A percentile compares a stretch with the other conserved stretches of the same genome.
phyloP scores from a whole-genome alignment of 2,329 filamentous ascomycete genomes.

The Neoarthrinium moseri region DNA sequence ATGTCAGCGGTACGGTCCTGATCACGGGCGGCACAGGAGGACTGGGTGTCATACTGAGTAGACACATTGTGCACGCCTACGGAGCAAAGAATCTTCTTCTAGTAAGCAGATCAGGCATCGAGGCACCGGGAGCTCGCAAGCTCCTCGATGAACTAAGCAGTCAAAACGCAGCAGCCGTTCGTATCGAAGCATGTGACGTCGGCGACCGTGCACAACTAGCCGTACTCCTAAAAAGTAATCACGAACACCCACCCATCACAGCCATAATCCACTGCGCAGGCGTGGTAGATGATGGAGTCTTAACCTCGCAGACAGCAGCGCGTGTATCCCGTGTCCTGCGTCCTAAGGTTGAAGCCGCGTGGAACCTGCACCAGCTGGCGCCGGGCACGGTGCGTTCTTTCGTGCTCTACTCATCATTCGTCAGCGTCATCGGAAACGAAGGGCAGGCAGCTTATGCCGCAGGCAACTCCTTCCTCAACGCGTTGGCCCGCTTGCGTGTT shows the following conservation, averaged over 20 bases:
- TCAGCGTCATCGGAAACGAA: conserved; percentile 5
- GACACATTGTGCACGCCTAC: background rate
- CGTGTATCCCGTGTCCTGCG: conserved; percentile 7
- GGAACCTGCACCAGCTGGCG: conserved; percentile 7
- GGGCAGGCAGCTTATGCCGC: conserved; percentile 8
- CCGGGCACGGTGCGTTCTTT: conserved; percentile 35
- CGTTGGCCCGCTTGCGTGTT: conserved; percentile 1
- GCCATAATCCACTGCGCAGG: conserved; percentile 7
- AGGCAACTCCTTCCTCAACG: conserved; percentile 3
- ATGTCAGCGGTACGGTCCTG: conserved; percentile 5
- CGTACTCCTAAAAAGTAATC: conserved; percentile 1
- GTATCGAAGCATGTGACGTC: conserved; percentile 4
- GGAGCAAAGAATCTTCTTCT: conserved; percentile 4
- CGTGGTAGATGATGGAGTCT: conserved; percentile 5
- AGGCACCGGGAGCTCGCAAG: background rate
- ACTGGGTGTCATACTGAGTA: conserved; percentile 4
- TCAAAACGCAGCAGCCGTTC: background rate
- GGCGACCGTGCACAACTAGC: background rate
- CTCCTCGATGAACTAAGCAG: conserved; percentile 1
- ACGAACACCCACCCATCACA: conserved; percentile 1
- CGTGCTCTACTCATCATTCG: conserved; percentile 4
- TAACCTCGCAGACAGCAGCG: background rate
- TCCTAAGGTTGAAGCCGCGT: conserved; percentile 7
- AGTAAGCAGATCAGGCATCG: conserved; percentile 4
- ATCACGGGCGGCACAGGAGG: conserved; percentile 6